Base-by-base conservation (phyloP, 1,284 basidiomycete genomes). In the Takashimella tepidaria region DNA sequence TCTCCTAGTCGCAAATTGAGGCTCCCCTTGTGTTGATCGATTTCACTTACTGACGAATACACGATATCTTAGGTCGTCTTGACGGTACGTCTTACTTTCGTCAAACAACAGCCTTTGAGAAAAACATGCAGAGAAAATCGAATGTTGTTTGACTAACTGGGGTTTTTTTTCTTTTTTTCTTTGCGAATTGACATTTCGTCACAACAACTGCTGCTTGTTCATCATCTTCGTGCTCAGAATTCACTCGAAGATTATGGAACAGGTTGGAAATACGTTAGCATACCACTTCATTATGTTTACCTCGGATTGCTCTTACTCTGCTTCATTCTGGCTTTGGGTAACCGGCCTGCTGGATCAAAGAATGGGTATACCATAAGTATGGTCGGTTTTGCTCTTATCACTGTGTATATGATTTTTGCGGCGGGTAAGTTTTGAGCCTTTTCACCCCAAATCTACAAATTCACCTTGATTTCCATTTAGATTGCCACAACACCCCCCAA, bases 291-390 rank as follows among this genome's bases (percentile, higher is more conserved):
- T 56, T 98, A 95, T 78, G 79, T 87, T 63, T 97, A 98, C 68
- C 79, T 93, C 50, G 92, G 87, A 3, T 78, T 93, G 12, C 77
- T 97, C 51, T 82, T 93, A 59, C 83, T 87, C 77, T 96, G 92
- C 71, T 97, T 96, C 78, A 80, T 98, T 47, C 82, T 97, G 8
- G 80, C 91, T 1, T 79, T 98, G 52, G 95, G 95, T 2, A 97
- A 98, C 71, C 78, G 92, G 41, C 93, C 95, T 3, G 89, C 92
- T 66, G 92, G 93, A 6, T 75, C 85, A 2, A 89, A 88, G 68
- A 84, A 84, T 80, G 83, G 82, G 6, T 95, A 92, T 70, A 92
- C 88, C 1, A 63, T 82, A 8, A 85, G 88, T 37, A 85, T 93
- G 66, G 66, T 92, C 37, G 89, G 89, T 0, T 95, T 92, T 73